Evolutionary conservation across 1,284 basidiomycete genomes (phyloP).

Genomic region (Apiotrichum akiyoshidainum): DNA sequence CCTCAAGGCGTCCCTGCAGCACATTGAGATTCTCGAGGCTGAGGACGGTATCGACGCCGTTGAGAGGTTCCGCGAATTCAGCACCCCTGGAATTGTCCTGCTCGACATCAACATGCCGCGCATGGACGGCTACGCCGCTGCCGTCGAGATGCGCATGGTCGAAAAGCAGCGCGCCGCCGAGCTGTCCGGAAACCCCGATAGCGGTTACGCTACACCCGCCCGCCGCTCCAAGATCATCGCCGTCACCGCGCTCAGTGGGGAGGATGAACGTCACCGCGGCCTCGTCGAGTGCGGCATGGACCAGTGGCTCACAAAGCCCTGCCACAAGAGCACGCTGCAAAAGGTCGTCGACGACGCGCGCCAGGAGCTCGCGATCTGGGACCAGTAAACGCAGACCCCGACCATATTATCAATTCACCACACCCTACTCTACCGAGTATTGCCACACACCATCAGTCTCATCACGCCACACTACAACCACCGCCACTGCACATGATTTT

Average conservation of each 20-base stretch:
- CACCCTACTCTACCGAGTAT: background rate
- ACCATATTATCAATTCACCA: background rate
- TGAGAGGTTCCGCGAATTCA: constrained; percentile 34
- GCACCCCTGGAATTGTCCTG: constrained; percentile 31
- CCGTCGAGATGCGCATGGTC: constrained; percentile 37
- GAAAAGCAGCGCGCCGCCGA: constrained; percentile 25
- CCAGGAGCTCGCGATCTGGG: background rate
- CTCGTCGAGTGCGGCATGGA: constrained; percentile 47
- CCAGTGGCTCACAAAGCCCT: constrained; percentile 43
- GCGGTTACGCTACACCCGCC: constrained; percentile 1
- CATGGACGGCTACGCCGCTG: constrained; percentile 47
- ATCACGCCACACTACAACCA: too few relatives aligned
- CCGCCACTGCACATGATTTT: too few relatives aligned
- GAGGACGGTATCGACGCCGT: constrained; percentile 46
- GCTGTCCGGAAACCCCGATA: background rate
- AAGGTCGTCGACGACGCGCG: constrained; percentile 32
- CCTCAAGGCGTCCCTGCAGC: constrained; percentile 29
- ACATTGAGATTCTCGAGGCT: constrained; percentile 37
- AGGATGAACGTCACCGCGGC: constrained; percentile 40
- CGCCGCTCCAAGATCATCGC: constrained; percentile 42
- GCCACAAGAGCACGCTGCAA: constrained; percentile 34
- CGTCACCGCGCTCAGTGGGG: constrained; percentile 46
- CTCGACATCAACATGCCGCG: constrained; percentile 51
- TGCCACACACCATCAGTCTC: too few relatives aligned
- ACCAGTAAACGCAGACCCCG: background rate